A percentile compares a stretch with the other conserved stretches of the same genome.
phyloP scores from a whole-genome alignment of 2,329 filamentous ascomycete genomes.

The Lachnellula willkommii region DNA sequence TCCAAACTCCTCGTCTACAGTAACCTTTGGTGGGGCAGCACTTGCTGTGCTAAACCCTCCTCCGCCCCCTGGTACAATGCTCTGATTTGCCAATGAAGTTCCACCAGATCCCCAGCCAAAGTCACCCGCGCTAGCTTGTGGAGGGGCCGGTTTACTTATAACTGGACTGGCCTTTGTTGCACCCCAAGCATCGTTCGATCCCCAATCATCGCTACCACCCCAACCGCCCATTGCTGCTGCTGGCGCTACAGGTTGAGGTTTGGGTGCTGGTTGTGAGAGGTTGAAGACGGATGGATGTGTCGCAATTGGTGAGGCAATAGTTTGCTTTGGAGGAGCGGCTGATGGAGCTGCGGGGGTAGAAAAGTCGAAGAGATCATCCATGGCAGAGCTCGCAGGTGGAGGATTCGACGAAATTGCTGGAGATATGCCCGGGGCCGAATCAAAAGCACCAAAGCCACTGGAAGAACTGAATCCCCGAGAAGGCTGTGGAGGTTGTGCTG shows the following conservation, averaged over 20 bases:
- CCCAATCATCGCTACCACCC: slow-evolving; percentile 59
- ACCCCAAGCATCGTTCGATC: slow-evolving; percentile 75
- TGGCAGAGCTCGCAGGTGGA: slow-evolving; percentile 43
- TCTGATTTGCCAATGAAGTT: slow-evolving; percentile 50
- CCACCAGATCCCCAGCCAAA: slow-evolving; percentile 52
- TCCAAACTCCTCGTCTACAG: slow-evolving; percentile 91
- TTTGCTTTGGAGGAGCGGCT: slow-evolving; percentile 38
- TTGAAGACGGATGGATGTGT: slow-evolving; percentile 69
- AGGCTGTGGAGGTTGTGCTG: slow-evolving; percentile 38
- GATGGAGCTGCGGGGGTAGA: slow-evolving; percentile 45
- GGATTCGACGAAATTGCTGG: slow-evolving; percentile 33
- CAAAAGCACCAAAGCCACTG: slow-evolving; percentile 60
- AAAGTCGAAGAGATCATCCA: slow-evolving; percentile 81
- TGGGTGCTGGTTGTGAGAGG: slow-evolving; percentile 51
- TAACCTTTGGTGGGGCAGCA: slow-evolving; percentile 57
- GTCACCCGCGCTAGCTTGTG: slow-evolving; percentile 47
- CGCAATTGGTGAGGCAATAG: slow-evolving; percentile 32
- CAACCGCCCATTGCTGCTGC: slow-evolving; percentile 34
- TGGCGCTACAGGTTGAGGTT: slow-evolving; percentile 34
- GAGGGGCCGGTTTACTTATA: slow-evolving; percentile 38
- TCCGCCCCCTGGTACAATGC: slow-evolving; percentile 56
- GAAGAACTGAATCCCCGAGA: slow-evolving; percentile 48
- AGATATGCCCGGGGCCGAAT: slow-evolving; percentile 38
- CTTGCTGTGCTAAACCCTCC: slow-evolving; percentile 55
- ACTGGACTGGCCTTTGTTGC: slow-evolving; percentile 45